Evolutionary conservation across 2,329 filamentous ascomycete genomes (phyloP).

Genomic region (Diaporthe capsici): DNA sequence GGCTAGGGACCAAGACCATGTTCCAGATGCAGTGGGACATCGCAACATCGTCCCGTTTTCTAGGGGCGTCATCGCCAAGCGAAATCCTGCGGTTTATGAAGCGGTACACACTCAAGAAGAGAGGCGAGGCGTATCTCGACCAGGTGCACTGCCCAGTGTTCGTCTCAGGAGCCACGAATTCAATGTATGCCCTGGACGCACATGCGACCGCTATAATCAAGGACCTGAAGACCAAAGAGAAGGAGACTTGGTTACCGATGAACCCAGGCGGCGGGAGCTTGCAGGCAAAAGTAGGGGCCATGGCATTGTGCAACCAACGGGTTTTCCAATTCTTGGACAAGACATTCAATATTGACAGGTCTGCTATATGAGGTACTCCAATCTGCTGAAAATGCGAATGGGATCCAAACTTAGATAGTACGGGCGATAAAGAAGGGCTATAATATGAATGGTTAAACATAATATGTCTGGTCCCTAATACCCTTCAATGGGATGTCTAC

Average conservation of each 20-base stretch:
- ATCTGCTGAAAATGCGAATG: neutral
- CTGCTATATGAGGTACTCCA: neutral
- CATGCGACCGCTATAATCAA: neutral
- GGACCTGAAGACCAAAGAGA: neutral
- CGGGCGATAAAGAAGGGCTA: neutral
- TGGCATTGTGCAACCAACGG: neutral
- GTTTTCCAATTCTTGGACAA: neutral
- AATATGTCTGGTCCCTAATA: too few species aligned
- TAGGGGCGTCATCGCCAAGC: neutral
- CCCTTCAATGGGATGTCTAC: too few species aligned
- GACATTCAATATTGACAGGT: neutral
- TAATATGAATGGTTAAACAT: too few species aligned
- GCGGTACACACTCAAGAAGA: neutral
- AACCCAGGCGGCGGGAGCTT: neutral
- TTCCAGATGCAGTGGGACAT: neutral
- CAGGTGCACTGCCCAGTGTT: neutral
- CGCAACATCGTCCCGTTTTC: neutral
- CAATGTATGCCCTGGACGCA: neutral
- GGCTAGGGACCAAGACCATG: neutral
- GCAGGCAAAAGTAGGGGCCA: neutral
- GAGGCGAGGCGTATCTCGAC: neutral
- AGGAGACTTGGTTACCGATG: neutral
- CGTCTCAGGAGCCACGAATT: neutral
- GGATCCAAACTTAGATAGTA: neutral
- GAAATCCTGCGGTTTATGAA: neutral